Evolutionary conservation across 108 stramenopile species (phyloP), one percentile per base, ranked within the genome.

Genomic region (Aurantiochytrium sp.): DNA sequence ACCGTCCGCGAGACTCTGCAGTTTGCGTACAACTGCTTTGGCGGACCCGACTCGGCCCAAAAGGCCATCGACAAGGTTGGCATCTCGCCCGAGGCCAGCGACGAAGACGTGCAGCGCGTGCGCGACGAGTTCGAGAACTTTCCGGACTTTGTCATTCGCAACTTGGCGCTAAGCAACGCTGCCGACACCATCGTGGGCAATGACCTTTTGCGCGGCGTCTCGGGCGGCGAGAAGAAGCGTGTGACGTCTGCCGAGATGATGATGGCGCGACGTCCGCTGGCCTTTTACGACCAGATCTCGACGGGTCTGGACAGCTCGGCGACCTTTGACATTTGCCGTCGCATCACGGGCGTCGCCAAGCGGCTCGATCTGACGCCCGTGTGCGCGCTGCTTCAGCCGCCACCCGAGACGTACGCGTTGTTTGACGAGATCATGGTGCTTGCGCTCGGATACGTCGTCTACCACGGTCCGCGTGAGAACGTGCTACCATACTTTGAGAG

Each of bases 401-500:
- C 96, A 2, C 97, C 97, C 5, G 97, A 97, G 91, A 95, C 96
- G 29, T 96, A 95, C 59, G 95, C 94, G 45, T 91, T 97, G 44
- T 98, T 98, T 90, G 97, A 98, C 88, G 96, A 97, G 59, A 58
- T 97, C 23, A 93, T 96, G 25, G 83, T 98, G 58, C 89, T 98
- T 23, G 94, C 94, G 88, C 88, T 94, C 45, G 97, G 97, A 42
- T 92, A 89, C 45, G 89, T 97, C 42, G 92, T 97, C 23, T 96
- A 94, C 88, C 94, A 95, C 35, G 97, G 97, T 19, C 95, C 95
- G 5, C 92, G 95, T 25, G 95, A 95, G 71, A 87, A 92, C 18
- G 91, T 96, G 3, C 60, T 95, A 72, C 57, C 49, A 57, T 92
- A 96, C 69, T 96, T 97, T 60, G 88, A 92, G 69, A 87, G 88